Evolutionary conservation across 805 yeast genomes (phyloP), one percentile per base, ranked within the genome.

Genomic region (Saccharomyces kudriavzevii): DNA sequence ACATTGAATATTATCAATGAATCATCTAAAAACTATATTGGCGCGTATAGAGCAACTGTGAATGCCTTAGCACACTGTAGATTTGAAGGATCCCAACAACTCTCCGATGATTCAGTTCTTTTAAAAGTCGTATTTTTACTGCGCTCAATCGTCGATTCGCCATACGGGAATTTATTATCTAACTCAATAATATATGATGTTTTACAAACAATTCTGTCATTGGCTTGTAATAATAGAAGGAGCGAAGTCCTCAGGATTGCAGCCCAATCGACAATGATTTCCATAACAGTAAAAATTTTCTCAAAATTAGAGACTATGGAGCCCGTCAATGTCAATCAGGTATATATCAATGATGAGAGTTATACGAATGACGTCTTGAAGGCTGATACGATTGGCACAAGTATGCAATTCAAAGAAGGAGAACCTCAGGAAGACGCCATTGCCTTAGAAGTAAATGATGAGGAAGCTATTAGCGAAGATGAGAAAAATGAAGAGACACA

Each of bases 41-140:
- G 85, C 9, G 80, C 71, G 1, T 62, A 63, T 81, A 56, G 81
- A 53, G 72, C 69, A 51, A 62, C 67, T 6, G 70, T 75, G 49
- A 71, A 70, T 30, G 80, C 97, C 0, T 76, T 94, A 57, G 88
- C 98, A 0, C 96, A 89, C 66, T 94, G 98, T 70, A 81, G 96
- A 48, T 94, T 94, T 67, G 97, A 94, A 73, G 96, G 96, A 2
- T 86, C 94, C 0, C 97, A 91, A 65, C 96, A 89, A 67, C 79
- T 85, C 35, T 85, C 89, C 46, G 98, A 94, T 71, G 99, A 94
- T 67, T 87, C 95, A 0, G 92, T 94, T 2, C 73, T 94, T 48
- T 76, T 92, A 50, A 88, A 88, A 64, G 96, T 94, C 22, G 79
- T 94, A 57, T 76, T 85, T 47, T 73, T 92, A 26, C 74, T 92